Evolutionary conservation across 352 stramenopile genomes (phyloP).

Genomic region (Phytophthora megakarya): DNA sequence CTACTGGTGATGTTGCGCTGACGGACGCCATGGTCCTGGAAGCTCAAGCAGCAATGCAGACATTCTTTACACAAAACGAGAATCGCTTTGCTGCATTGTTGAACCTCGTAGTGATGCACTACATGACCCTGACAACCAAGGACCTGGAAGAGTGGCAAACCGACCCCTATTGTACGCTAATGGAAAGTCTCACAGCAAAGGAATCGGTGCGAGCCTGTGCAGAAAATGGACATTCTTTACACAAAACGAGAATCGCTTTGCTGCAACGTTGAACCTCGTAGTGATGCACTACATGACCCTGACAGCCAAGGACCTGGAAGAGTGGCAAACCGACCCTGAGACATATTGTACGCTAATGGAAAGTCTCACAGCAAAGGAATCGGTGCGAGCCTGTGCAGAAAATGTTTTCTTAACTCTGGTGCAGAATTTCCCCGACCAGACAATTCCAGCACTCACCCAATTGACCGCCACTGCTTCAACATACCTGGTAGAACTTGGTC

Average conservation of each 20-base stretch:
- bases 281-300: slow-evolving; percentile 84
- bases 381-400: slow-evolving; percentile 78
- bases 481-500: slow-evolving; percentile 52
- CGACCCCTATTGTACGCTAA: slow-evolving; percentile 68
- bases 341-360: slow-evolving; percentile 68
- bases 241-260: slow-evolving; percentile 46
- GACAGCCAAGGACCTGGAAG: slow-evolving; percentile 55
- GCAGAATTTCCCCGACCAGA: slow-evolving; percentile 71
- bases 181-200: slow-evolving; percentile 76
- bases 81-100: slow-evolving; percentile 61
- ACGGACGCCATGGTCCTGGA: slow-evolving; percentile 82
- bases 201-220: slow-evolving; percentile 82
- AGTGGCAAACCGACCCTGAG: slow-evolving; percentile 77
- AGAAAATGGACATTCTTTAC: slow-evolving; percentile 76
- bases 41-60: slow-evolving; percentile 53
- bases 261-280: slow-evolving; percentile 63
- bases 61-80: slow-evolving; percentile 56
- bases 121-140: slow-evolving; percentile 59
- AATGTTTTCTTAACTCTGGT: slow-evolving; percentile 86
- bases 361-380: slow-evolving; percentile 79
- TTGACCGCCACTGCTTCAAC: slow-evolving; percentile 60
- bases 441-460: slow-evolving; percentile 70
- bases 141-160: slow-evolving; percentile 77
- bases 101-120: slow-evolving; percentile 76
- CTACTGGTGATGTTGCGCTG: slow-evolving; percentile 71